Conservation (phyloP, 495 filamentous ascomycete species). For the Ascodesmis nigricans region DNA sequence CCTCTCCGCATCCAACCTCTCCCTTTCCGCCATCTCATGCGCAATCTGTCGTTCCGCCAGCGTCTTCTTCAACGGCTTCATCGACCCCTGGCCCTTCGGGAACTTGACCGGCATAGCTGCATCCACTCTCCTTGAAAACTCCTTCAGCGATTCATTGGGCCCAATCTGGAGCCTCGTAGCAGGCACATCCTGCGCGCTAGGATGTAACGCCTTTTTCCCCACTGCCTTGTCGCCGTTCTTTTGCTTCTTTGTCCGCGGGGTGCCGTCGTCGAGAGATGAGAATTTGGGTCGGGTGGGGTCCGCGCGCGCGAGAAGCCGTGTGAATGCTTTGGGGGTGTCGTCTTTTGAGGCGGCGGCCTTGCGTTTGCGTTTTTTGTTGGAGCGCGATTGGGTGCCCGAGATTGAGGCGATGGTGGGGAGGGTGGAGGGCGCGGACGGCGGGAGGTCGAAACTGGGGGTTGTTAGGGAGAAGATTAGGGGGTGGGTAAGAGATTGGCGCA, state of each 20-base stretch:
- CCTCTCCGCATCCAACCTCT: constrained; percentile 30
- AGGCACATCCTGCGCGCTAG: constrained; percentile 12
- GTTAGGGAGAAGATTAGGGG: constrained; percentile 6
- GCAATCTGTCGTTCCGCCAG: constrained; percentile 20
- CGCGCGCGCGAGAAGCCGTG: constrained; percentile 39
- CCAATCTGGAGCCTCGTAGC: constrained; percentile 29
- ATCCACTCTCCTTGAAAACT: constrained; percentile 70
- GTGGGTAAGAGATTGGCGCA: constrained; percentile 15
- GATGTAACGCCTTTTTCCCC: constrained; percentile 5
- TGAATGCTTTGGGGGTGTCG: constrained; percentile 74
- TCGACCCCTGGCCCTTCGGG: constrained; percentile 28
- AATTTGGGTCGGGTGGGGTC: constrained; percentile 35
- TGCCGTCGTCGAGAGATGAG: constrained; percentile 55
- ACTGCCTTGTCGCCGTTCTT: constrained; percentile 26
- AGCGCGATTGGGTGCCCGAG: constrained; percentile 15
- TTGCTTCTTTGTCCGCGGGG: constrained; percentile 25
- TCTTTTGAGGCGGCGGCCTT: constrained; percentile 28
- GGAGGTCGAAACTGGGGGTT: constrained; percentile 20
- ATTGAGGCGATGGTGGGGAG: constrained; percentile 16
- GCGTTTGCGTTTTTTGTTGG: constrained; percentile 22
- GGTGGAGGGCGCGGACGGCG: constrained; percentile 16
- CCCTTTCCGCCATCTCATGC: constrained; percentile 29
- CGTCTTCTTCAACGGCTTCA: constrained; percentile 8
- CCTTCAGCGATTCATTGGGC: constrained; percentile 58
- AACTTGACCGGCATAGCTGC: constrained; percentile 58